Percentiles rank a stretch among this genome's conserved stretches.
Conservation (phyloP, 768 basidiomycete genomes). For the Lepiota subincarnata region DNA sequence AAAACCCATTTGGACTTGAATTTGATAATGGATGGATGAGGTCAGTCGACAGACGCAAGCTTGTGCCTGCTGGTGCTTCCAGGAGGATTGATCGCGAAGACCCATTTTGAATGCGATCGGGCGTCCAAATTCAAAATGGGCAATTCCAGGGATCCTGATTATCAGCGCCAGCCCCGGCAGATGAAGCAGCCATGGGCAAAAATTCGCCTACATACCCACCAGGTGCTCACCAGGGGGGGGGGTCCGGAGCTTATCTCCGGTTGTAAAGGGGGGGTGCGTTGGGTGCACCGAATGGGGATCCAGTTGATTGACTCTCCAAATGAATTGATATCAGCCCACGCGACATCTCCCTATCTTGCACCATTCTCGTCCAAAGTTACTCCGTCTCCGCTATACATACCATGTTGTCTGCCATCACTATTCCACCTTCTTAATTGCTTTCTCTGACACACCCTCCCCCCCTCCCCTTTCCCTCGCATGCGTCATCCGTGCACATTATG, state of each 20-base stretch:
- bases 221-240: not conserved
- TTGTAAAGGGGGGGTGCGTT: not conserved
- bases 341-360: constrained; percentile 28
- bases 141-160: no score
- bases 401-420: constrained; percentile 11
- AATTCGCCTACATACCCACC: not conserved
- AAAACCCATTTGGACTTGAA: not conserved
- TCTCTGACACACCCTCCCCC: no score
- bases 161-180: no score
- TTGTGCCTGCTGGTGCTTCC: no score
- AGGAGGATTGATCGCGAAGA: no score
- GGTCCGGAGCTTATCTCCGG: constrained; percentile 15
- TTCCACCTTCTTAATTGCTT: constrained; percentile 14
- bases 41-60: not conserved
- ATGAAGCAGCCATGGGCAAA: not conserved
- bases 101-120: no score
- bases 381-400: constrained; percentile 15
- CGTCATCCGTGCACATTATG: constrained; percentile 29
- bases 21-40: constrained; percentile 5
- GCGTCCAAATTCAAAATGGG: no score
- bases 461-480: constrained; percentile 7
- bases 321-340: constrained; percentile 7
- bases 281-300: no score
- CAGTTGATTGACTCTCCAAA: no score
- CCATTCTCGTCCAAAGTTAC: constrained; percentile 29